Evolutionary conservation across 2,329 filamentous ascomycete species (phyloP), one percentile per base, ranked within the genome.

Genomic region (Escovopsis sp.): DNA sequence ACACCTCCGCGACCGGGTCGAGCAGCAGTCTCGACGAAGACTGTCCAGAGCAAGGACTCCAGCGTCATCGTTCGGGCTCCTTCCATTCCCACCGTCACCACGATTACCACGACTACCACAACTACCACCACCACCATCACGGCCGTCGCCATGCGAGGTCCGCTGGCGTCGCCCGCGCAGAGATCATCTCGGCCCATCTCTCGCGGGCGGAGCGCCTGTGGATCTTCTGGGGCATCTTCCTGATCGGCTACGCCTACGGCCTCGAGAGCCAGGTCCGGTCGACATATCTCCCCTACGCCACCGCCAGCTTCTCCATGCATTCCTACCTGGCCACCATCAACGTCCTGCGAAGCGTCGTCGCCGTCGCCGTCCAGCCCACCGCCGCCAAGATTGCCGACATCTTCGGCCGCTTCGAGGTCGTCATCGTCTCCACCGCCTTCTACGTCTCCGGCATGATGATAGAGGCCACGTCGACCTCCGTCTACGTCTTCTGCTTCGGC

Each of bases 301-400:
- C 73, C 0, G 63, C 67, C 0, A 63, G 58, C 30, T 76, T 71
- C 49, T 54, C 56, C 4, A 46, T 65, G 6, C 75, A 80, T 52
- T 75, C 72, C 30, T 63, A 74, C 39, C 59, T 77, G 3, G 66
- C 74, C 0, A 78, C 75, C 1, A 67, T 80, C 47, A 73, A 71
- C 52, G 71, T 77, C 10, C 53, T 80, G 11, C 66, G 73, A 10
- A 66, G 67, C 40, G 73, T 80, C 26, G 69, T 80, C 47, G 75
- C 73, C 6, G 75, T 73, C 33, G 75, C 73, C 3, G 68, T 70
- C 3, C 59, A 75, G 60, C 76, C 65, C 28, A 71, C 75, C 0
- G 71, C 72, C 0, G 76, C 74, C 9, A 80, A 78, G 49, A 66
- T 80, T 43, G 73, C 76, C 15, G 77, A 76, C 49, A 70, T 78